Conservation (phyloP, 108 stramenopile species). For the Cyclotella baltica region DNA sequence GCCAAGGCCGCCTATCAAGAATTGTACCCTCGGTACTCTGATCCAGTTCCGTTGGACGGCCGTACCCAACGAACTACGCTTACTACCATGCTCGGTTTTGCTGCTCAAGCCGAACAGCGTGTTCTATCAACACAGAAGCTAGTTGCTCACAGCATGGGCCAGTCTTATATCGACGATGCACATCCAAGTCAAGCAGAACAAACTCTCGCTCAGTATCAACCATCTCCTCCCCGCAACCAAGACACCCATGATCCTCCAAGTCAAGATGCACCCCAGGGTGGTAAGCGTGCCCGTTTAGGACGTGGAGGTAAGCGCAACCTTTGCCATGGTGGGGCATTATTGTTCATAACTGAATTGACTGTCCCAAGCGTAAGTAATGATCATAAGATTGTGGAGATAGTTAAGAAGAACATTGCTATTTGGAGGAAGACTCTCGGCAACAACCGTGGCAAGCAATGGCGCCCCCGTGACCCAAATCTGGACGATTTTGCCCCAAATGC, state of each 20-base stretch:
- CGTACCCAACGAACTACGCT: background rate
- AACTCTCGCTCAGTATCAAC: background rate
- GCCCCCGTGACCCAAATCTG: too few species aligned
- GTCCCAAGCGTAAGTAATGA: background rate
- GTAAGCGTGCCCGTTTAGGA: too few species aligned
- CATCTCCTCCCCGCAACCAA: too few species aligned
- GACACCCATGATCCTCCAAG: background rate
- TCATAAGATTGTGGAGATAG: background rate
- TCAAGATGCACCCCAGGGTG: too few species aligned
- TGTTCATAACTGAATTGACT: background rate
- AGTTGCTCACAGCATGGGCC: background rate
- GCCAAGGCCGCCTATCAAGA: background rate
- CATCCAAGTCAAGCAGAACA: background rate
- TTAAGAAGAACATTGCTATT: too few species aligned
- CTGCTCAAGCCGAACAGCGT: background rate
- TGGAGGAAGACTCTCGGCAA: too few species aligned
- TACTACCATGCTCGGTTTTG: background rate
- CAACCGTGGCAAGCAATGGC: too few species aligned
- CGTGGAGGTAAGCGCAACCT: too few species aligned
- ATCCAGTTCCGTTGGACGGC: background rate
- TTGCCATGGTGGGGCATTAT: background rate
- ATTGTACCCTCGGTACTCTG: background rate
- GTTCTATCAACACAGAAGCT: background rate
- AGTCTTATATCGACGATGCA: background rate
- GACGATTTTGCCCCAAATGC: too few species aligned